Conservation (phyloP, 805 yeast species). For the Cyberlindnera japonica region DNA sequence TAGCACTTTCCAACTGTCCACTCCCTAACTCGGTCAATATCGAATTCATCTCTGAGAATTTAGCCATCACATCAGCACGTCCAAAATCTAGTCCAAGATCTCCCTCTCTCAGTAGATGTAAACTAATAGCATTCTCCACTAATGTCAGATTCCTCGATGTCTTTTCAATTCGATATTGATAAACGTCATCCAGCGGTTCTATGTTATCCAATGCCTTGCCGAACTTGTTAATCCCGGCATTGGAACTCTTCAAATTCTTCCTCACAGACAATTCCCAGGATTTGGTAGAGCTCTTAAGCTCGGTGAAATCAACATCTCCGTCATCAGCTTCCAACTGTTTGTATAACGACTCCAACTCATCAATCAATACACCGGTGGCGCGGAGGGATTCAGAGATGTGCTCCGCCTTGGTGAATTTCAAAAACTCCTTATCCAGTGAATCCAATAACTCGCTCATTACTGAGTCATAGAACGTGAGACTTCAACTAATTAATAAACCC, state of each 20-base stretch:
- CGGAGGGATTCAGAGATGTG: slow-evolving; percentile 6
- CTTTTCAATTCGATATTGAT: slow-evolving; percentile 30
- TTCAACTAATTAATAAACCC: no score
- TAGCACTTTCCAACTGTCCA: slow-evolving; percentile 42
- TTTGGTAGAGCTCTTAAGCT: slow-evolving; percentile 7
- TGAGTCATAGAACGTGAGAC: no score
- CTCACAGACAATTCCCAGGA: slow-evolving; percentile 30
- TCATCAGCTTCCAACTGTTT: slow-evolving; percentile 2
- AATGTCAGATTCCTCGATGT: slow-evolving; percentile 21
- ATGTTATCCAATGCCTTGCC: slow-evolving; percentile 29
- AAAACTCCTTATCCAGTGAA: slow-evolving; percentile 2
- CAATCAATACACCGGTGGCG: slow-evolving; percentile 7
- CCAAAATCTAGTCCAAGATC: slow-evolving; percentile 33
- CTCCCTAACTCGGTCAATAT: slow-evolving; percentile 36
- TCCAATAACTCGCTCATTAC: slow-evolving; percentile 2
- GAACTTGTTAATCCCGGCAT: slow-evolving; percentile 27
- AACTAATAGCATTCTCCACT: slow-evolving; percentile 40
- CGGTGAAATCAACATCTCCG: neutral
- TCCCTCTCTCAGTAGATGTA: slow-evolving; percentile 47
- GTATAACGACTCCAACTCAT: slow-evolving; percentile 7
- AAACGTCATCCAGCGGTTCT: slow-evolving; percentile 32
- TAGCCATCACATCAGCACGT: slow-evolving; percentile 23
- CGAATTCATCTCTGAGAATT: slow-evolving; percentile 28
- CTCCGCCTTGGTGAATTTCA: slow-evolving; percentile 3
- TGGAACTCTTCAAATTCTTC: slow-evolving; percentile 27